Evolutionary conservation across 345 rosid species (phyloP).

Genomic region (Carallia pectinifolia): DNA sequence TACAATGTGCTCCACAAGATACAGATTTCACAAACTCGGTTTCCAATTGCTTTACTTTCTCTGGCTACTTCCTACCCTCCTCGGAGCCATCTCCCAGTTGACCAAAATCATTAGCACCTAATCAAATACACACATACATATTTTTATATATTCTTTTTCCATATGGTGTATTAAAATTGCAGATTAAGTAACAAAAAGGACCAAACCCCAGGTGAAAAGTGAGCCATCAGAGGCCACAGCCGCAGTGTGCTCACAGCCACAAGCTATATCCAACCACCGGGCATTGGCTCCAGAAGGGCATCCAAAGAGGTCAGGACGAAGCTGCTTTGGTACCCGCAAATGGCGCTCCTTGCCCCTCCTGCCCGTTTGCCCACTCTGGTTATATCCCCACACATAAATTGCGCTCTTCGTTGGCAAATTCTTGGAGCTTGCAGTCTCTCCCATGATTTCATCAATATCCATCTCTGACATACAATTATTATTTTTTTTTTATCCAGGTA

Average conservation of each 20-base stretch:
- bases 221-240: constrained; percentile 97
- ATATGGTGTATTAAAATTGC: background rate
- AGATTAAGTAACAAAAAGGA: constrained; percentile 21
- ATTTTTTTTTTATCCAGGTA: background rate
- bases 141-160: background rate
- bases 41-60: constrained; percentile 74
- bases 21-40: constrained; percentile 84
- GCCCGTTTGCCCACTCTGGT: constrained; percentile 91
- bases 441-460: constrained; percentile 72
- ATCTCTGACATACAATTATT: constrained; percentile 19
- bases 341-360: constrained; percentile 67
- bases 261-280: constrained; percentile 85
- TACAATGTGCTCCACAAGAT: constrained; percentile 92
- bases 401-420: constrained; percentile 77
- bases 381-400: constrained; percentile 94
- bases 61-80: constrained; percentile 71
- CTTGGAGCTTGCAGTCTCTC: constrained; percentile 45
- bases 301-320: constrained; percentile 85
- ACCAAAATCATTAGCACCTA: constrained; percentile 92
- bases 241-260: constrained; percentile 92
- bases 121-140: background rate
- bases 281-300: constrained; percentile 77
- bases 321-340: constrained; percentile 86
- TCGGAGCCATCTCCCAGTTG: constrained; percentile 99
- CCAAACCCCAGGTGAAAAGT: constrained; percentile 92